A percentile compares a stretch with the other conserved stretches of the same genome.
Evolutionary conservation across 2,329 filamentous ascomycete genomes (phyloP).

Genomic region (Verticillium tricorpus): DNA sequence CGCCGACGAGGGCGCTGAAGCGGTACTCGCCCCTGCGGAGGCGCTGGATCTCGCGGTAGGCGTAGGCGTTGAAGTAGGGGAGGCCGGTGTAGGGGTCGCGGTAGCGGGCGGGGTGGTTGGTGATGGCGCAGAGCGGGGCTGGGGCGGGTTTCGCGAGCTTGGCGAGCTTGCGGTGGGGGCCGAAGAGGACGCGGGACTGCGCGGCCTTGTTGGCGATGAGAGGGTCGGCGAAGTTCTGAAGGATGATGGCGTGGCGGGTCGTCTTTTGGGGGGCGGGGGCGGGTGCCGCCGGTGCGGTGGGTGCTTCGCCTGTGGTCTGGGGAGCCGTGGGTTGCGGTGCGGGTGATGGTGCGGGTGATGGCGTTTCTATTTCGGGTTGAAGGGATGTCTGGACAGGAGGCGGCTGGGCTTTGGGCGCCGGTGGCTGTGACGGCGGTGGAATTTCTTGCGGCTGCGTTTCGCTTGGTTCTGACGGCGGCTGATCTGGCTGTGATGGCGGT

Average conservation of each 20-base stretch:
- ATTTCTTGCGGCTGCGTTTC: constrained; percentile 7
- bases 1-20: constrained; percentile 78
- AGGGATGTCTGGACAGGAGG: constrained; percentile 12
- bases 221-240: constrained; percentile 55
- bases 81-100: constrained; percentile 81
- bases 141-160: constrained; percentile 50
- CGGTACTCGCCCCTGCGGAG: constrained; percentile 69
- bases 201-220: constrained; percentile 51
- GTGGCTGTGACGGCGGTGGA: constrained; percentile 6
- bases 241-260: constrained; percentile 53
- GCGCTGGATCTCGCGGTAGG: constrained; percentile 77
- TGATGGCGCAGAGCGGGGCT: constrained; percentile 70
- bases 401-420: constrained; percentile 13
- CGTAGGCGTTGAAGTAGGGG: constrained; percentile 72
- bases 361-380: constrained; percentile 10
- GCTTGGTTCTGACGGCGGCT: constrained; percentile 6
- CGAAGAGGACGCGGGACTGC: constrained; percentile 56
- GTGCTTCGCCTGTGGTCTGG: background rate
- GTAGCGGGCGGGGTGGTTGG: constrained; percentile 74
- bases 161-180: constrained; percentile 46
- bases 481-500: constrained; percentile 11
- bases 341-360: constrained; percentile 8
- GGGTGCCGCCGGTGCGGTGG: constrained; percentile 7
- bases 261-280: constrained; percentile 25
- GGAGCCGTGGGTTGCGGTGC: constrained; percentile 5